phyloP scores from a whole-genome alignment of 2,329 filamentous ascomycete genomes.

The Fusarium austroafricanum region DNA sequence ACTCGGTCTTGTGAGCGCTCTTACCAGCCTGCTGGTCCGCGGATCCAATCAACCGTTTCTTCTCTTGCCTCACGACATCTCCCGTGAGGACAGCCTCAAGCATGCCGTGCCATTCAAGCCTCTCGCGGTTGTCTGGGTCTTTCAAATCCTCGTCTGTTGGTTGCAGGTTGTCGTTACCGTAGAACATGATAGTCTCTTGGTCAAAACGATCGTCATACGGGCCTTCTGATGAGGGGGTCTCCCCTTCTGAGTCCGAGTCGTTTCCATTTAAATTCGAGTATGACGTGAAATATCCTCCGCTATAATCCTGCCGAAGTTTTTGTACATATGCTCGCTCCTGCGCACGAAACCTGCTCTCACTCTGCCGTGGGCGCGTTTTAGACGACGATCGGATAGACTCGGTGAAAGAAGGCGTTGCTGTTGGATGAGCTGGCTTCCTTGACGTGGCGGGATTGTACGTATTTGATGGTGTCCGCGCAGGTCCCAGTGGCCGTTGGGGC shows the following conservation, averaged over 20 bases:
- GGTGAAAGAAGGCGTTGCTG: slow-evolving; percentile 57
- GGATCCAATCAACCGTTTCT: slow-evolving; percentile 90
- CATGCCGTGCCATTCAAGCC: slow-evolving; percentile 98
- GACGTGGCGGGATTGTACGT: slow-evolving; percentile 80
- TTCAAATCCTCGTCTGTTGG: slow-evolving; percentile 90
- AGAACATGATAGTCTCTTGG: slow-evolving; percentile 92
- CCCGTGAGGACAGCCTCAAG: slow-evolving; percentile 93
- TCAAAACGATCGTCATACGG: slow-evolving; percentile 90
- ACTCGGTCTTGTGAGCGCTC: slow-evolving; percentile 77
- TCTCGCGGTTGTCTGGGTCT: slow-evolving; percentile 87
- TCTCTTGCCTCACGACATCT: slow-evolving; percentile 97
- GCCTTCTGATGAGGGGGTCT: slow-evolving; percentile 86
- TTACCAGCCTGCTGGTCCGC: slow-evolving; percentile 68
- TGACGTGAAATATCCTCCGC: slow-evolving; percentile 76
- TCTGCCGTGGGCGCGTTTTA: slow-evolving; percentile 62
- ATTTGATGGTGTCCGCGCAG: slow-evolving; percentile 79
- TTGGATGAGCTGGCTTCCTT: slow-evolving; percentile 58
- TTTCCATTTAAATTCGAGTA: slow-evolving; percentile 71
- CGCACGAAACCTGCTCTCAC: slow-evolving; percentile 60
- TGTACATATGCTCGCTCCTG: slow-evolving; percentile 96
- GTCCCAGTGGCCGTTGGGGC: slow-evolving; percentile 74
- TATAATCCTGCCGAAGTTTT: slow-evolving; percentile 81
- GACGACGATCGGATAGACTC: slow-evolving; percentile 63
- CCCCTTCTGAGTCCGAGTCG: slow-evolving; percentile 90
- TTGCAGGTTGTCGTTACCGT: slow-evolving; percentile 88